Evolutionary conservation across 106 monocot genomes (phyloP).

Genomic region (Allium fistulosum): DNA sequence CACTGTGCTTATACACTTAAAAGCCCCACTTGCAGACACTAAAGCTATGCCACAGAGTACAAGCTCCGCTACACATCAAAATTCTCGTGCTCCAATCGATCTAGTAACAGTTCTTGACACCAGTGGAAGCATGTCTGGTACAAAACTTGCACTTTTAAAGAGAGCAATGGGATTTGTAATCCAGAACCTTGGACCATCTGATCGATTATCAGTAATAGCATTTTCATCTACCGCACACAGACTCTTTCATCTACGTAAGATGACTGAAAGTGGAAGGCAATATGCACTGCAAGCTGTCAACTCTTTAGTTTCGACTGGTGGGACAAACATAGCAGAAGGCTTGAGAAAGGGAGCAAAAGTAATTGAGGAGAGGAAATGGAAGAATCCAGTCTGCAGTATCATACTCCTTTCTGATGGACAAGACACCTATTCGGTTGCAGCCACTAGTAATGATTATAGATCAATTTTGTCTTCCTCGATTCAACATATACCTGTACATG

Average conservation of each 20-base stretch:
- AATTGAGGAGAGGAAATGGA: conserved; percentile 58
- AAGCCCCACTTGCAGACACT: conserved; percentile 38
- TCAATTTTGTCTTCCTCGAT: conserved; percentile 47
- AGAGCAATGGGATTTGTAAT: conserved; percentile 91
- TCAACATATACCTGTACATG: conserved; percentile 55
- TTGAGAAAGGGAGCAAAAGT: conserved; percentile 68
- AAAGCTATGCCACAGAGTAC: neutral
- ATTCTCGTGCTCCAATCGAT: conserved; percentile 58
- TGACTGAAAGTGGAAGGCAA: conserved; percentile 69
- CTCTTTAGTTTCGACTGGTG: conserved; percentile 47
- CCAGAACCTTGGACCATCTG: conserved; percentile 69
- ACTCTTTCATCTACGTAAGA: conserved; percentile 62
- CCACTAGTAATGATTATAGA: conserved; percentile 21
- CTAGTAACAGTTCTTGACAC: conserved; percentile 86
- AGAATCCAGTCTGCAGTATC: conserved; percentile 72
- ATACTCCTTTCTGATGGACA: conserved; percentile 97
- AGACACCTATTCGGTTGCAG: conserved; percentile 53
- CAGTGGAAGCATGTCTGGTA: conserved; percentile 96
- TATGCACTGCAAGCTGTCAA: conserved; percentile 75
- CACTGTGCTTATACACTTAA: conserved; percentile 63
- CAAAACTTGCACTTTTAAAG: conserved; percentile 80
- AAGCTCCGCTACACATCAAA: neutral
- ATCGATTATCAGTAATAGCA: conserved; percentile 74
- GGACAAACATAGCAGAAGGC: conserved; percentile 89
- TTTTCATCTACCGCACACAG: conserved; percentile 80